These are phyloP conservation scores for Passalora sequoiae DNA, from an alignment of 2,329 filamentous ascomycete species.

Conservation along the genomic window DNA sequence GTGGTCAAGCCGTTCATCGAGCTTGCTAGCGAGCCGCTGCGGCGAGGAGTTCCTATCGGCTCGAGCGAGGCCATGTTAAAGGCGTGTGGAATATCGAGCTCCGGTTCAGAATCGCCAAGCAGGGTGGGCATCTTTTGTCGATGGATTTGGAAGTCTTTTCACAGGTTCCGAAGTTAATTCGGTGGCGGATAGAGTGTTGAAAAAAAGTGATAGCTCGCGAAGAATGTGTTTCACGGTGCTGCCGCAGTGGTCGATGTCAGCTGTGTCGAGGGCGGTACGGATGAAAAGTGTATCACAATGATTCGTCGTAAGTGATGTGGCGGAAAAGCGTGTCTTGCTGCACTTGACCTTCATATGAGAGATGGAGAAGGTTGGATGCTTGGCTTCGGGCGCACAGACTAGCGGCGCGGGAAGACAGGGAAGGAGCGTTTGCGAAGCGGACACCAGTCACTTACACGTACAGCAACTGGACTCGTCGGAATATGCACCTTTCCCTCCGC, in stretches of 20 bases:
- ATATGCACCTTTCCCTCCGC: background rate
- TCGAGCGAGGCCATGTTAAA: conserved; percentile 12
- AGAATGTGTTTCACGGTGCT: background rate
- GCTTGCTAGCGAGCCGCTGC: conserved; percentile 14
- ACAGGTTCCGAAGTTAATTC: background rate
- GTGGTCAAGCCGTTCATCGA: conserved; percentile 8
- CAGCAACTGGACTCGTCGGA: background rate
- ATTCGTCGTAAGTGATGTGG: background rate
- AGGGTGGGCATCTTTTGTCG: conserved; percentile 2
- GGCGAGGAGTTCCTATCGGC: conserved; percentile 23
- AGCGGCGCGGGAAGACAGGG: background rate
- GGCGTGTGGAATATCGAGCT: conserved; percentile 10
- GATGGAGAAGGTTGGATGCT: background rate
- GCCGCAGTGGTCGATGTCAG: background rate
- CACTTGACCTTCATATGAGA: background rate
- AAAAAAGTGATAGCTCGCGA: background rate
- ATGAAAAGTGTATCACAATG: background rate
- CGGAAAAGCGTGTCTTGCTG: background rate
- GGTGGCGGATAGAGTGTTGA: background rate
- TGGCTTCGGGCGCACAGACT: background rate
- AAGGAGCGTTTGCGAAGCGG: conserved; percentile 2
- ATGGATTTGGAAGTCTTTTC: background rate
- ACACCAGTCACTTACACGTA: background rate
- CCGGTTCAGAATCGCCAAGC: conserved; percentile 15
- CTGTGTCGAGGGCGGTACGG: background rate